A percentile compares a stretch with the other conserved stretches of the same genome.
Evolutionary conservation across 257 asterid species (phyloP).

Genomic region (Striga asiatica): DNA sequence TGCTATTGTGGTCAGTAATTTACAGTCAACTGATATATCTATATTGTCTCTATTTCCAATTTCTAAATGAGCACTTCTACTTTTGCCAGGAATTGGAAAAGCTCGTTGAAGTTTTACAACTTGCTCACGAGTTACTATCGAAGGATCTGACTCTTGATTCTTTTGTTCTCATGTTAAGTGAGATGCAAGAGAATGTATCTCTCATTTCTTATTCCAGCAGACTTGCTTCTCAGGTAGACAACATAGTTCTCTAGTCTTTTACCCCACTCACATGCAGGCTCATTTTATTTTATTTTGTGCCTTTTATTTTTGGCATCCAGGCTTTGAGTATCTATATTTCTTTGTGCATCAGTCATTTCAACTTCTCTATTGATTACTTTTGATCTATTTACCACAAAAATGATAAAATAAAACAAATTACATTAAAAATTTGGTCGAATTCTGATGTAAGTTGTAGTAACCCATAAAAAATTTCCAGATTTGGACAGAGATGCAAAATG

Average conservation of each 20-base stretch:
- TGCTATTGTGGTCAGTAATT: constrained; percentile 69
- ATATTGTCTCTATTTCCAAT: constrained; percentile 11
- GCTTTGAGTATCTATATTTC: too few species aligned
- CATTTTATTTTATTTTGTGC: too few species aligned
- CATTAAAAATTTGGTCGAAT: too few species aligned
- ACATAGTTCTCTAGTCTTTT: not conserved
- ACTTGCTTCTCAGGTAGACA: constrained; percentile 89
- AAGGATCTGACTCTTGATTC: constrained; percentile 79
- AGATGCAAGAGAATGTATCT: constrained; percentile 96
- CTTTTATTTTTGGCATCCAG: too few species aligned
- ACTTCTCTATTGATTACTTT: too few species aligned
- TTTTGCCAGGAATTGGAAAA: constrained; percentile 88
- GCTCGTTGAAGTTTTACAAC: constrained; percentile 68
- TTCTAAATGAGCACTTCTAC: constrained; percentile 16
- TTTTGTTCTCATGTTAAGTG: constrained; percentile 68
- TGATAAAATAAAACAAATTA: not conserved
- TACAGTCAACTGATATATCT: not conserved
- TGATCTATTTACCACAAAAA: too few species aligned
- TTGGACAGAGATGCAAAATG: constrained; percentile 98
- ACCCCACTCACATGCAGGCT: too few species aligned
- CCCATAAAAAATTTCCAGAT: constrained; percentile 47
- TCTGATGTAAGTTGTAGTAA: too few species aligned
- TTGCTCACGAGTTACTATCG: constrained; percentile 71
- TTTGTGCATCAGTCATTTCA: too few species aligned
- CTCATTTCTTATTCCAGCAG: constrained; percentile 96